phyloP scores from a whole-genome alignment of 164 flowering plant genomes.

The Nymphaea thermarum region DNA sequence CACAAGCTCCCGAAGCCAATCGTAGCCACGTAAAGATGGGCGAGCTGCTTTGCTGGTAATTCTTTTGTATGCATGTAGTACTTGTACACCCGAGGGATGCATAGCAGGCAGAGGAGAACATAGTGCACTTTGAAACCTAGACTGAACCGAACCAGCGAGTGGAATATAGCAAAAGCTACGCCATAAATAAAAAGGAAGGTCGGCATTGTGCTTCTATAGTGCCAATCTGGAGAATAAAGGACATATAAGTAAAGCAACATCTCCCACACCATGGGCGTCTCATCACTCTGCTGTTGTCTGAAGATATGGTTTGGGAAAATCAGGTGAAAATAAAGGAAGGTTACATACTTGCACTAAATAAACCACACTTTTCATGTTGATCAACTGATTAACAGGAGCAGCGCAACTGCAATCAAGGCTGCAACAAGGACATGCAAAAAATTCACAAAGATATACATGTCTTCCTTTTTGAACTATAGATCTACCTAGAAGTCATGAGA shows the following conservation, averaged over 20 bases:
- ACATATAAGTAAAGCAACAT: conserved; percentile 71
- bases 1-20: conserved; percentile 35
- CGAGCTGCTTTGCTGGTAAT: conserved; percentile 47
- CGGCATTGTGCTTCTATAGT: conserved; percentile 78
- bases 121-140: conserved; percentile 65
- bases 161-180: conserved; percentile 44
- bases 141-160: conserved; percentile 37
- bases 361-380: too few relatives aligned
- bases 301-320: background rate
- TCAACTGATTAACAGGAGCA: too few relatives aligned
- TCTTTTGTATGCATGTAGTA: conserved; percentile 62
- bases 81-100: conserved; percentile 79
- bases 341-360: background rate
- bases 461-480: too few relatives aligned
- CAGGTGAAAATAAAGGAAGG: background rate
- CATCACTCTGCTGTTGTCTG: conserved; percentile 43
- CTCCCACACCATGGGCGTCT: conserved; percentile 86
- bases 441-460: too few relatives aligned
- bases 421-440: too few relatives aligned
- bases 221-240: conserved; percentile 84
- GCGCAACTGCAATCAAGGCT: too few relatives aligned
- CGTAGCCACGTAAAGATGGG: conserved; percentile 43
- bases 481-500: too few relatives aligned
- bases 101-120: conserved; percentile 46
- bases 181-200: conserved; percentile 69